phyloP scores from a whole-genome alignment of 2,329 filamentous ascomycete genomes.

The Trichophaea hybrida region DNA sequence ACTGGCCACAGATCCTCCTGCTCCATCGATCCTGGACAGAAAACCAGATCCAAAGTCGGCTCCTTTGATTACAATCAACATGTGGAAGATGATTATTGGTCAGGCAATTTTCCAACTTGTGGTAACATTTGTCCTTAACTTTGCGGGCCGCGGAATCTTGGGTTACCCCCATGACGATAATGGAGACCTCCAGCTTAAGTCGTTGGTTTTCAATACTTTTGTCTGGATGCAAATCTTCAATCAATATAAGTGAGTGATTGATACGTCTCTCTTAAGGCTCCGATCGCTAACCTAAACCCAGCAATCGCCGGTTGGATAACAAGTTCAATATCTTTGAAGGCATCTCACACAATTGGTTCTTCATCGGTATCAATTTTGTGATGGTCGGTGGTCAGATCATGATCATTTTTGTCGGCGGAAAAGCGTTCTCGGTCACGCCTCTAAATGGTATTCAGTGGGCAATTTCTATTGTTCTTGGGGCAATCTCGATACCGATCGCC shows the following conservation, averaged over 20 bases:
- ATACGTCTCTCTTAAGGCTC: conserved; percentile 7
- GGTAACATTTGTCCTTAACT: conserved; percentile 69
- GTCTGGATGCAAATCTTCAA: conserved; percentile 99
- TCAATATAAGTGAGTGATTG: conserved; percentile 64
- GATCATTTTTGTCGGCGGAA: conserved; percentile 75
- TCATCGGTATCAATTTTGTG: conserved; percentile 66
- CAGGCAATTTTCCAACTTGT: conserved; percentile 78
- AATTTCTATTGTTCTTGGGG: conserved; percentile 68
- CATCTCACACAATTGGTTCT: conserved; percentile 72
- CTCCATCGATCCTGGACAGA: conserved; percentile 62
- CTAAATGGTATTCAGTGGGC: conserved; percentile 71
- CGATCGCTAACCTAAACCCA: conserved; percentile 30
- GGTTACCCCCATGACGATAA: conserved; percentile 32
- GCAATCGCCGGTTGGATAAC: conserved; percentile 86
- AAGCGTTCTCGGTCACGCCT: conserved; percentile 59
- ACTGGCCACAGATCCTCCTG: conserved; percentile 79
- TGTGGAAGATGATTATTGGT: conserved; percentile 99
- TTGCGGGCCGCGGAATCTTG: conserved; percentile 50
- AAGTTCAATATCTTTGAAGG: conserved; percentile 92
- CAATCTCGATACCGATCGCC: conserved; percentile 73
- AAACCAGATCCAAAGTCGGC: conserved; percentile 64
- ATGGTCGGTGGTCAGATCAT: conserved; percentile 83
- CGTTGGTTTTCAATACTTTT: conserved; percentile 92
- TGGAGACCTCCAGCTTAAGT: conserved; percentile 43
- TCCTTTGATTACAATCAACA: conserved; percentile 67